These are phyloP conservation scores for Calonectria pseudoturangicola DNA, from an alignment of 2,329 filamentous ascomycete species.

Conservation along the genomic window DNA sequence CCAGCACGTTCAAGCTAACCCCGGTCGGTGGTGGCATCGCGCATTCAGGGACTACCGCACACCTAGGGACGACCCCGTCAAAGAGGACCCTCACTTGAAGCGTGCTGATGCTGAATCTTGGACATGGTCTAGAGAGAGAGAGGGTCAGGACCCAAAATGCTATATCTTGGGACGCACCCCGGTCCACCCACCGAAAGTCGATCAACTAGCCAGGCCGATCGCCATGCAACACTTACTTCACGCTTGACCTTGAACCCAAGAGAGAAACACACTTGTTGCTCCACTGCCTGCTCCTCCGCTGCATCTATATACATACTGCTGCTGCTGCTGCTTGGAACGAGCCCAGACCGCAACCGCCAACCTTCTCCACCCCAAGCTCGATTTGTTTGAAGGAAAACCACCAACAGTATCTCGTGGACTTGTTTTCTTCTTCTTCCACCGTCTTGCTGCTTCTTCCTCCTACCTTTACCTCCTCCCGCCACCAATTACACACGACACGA, in stretches of 20 bases:
- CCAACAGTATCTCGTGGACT: conserved; percentile 13
- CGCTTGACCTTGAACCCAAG: conserved; percentile 39
- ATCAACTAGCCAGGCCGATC: conserved; percentile 54
- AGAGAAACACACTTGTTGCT: conserved; percentile 43
- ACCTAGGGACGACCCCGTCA: conserved; percentile 20
- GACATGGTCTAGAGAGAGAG: conserved; percentile 26
- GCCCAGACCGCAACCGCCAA: conserved; percentile 31
- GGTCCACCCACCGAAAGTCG: conserved; percentile 44
- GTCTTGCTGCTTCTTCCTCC: conserved; percentile 2
- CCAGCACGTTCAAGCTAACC: conserved; percentile 34
- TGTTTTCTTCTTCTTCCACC: conserved; percentile 13
- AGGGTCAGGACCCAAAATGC: conserved; percentile 38
- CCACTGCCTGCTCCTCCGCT: conserved; percentile 43
- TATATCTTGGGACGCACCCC: conserved; percentile 43
- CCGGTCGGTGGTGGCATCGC: conserved; percentile 10
- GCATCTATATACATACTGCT: conserved; percentile 51
- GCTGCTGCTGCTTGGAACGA: conserved; percentile 35
- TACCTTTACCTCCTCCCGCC: not conserved
- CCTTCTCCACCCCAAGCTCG: conserved; percentile 17
- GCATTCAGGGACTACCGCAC: conserved; percentile 24
- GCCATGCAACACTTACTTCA: conserved; percentile 55
- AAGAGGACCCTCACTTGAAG: conserved; percentile 27
- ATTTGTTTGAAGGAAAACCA: conserved; percentile 19
- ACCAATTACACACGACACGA: conserved; percentile 2
- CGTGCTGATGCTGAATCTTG: conserved; percentile 24